Percentiles rank a stretch among this genome's conserved stretches.
phyloP scores from a whole-genome alignment of 2,329 filamentous ascomycete genomes.

The Penicillium sp. region DNA sequence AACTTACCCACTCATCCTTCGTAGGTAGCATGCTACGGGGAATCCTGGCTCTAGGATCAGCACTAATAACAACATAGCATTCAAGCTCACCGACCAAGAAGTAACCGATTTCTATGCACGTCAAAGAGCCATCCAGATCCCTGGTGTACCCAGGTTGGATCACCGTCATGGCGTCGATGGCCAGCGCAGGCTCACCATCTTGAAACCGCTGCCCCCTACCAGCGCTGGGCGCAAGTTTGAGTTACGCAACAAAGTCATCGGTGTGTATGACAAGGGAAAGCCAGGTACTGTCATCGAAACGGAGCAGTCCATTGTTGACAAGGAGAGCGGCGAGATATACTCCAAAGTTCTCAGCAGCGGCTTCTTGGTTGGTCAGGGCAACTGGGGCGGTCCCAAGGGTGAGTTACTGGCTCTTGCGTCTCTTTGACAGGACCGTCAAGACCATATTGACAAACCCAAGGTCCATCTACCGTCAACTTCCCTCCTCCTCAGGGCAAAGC shows the following conservation, averaged over 20 bases:
- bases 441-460: constrained; percentile 24
- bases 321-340: constrained; percentile 66
- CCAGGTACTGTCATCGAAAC: constrained; percentile 78
- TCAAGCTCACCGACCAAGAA: constrained; percentile 73
- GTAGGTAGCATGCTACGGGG: constrained; percentile 47
- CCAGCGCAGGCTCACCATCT: constrained; percentile 73
- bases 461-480: constrained; percentile 71
- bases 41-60: background rate
- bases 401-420: constrained; percentile 14
- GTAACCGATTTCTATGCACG: constrained; percentile 81
- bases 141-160: constrained; percentile 74
- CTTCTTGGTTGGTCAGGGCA: constrained; percentile 78
- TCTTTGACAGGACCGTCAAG: constrained; percentile 4
- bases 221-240: constrained; percentile 73
- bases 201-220: constrained; percentile 70
- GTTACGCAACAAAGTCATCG: constrained; percentile 71
- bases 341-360: constrained; percentile 64
- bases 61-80: constrained; percentile 53
- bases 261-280: constrained; percentile 87
- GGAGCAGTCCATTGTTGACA: constrained; percentile 73
- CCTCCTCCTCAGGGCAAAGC: constrained; percentile 69
- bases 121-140: constrained; percentile 65
- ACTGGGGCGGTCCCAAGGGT: constrained; percentile 89
- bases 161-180: constrained; percentile 73
- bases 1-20: constrained; percentile 78